These are phyloP conservation scores for Thamnidium elegans DNA, from an alignment of 192 early-diverging fungal genomes.

Conservation along the genomic window DNA sequence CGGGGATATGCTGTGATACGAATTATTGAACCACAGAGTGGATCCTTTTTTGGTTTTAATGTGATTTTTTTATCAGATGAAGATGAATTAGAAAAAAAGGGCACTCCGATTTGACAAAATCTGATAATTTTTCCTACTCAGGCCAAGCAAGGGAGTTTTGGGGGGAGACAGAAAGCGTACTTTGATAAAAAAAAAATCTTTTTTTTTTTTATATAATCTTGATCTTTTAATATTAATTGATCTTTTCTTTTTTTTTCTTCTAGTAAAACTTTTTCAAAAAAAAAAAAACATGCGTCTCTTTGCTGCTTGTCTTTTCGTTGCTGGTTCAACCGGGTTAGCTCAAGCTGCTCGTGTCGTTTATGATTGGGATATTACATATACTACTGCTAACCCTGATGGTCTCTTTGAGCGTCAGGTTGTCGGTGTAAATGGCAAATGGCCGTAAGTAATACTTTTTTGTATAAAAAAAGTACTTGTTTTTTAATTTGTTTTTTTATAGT, in stretches of 20 bases:
- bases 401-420: conserved; percentile 60
- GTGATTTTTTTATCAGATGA: conserved; percentile 4
- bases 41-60: conserved; percentile 2
- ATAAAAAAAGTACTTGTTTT: background rate
- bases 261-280: background rate
- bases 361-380: conserved; percentile 71
- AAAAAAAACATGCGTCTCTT: conserved; percentile 11
- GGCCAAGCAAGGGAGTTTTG: background rate
- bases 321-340: conserved; percentile 21
- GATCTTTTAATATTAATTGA: conserved; percentile 1
- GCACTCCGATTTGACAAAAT: conserved; percentile 6
- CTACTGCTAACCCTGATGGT: conserved; percentile 66
- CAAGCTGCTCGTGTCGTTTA: conserved; percentile 58
- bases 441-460: conserved; percentile 38
- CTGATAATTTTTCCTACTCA: conserved; percentile 10
- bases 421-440: conserved; percentile 65
- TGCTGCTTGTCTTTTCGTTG: conserved; percentile 8
- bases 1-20: no score
- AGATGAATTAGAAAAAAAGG: background rate
- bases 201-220: conserved; percentile 17
- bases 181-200: background rate
- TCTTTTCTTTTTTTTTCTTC: conserved; percentile 17
- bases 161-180: background rate
- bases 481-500: conserved; percentile 23
- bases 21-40: no score